These are phyloP conservation scores for Platanus orientalis DNA, from an alignment of 164 flowering plant genomes.

Conservation along the genomic window DNA sequence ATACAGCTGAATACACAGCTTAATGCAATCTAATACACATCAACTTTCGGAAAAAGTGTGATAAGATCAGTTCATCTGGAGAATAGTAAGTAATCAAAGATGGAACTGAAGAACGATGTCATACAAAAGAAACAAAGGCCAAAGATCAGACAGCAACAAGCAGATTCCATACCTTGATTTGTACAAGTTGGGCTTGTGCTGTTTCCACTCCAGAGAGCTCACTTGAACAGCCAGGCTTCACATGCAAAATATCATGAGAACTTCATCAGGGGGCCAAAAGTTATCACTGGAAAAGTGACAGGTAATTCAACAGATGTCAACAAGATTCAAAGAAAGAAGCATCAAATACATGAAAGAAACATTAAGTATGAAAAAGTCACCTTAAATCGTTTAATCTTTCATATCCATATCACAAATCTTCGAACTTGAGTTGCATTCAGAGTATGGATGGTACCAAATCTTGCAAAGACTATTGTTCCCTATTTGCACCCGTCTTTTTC, in stretches of 20 bases:
- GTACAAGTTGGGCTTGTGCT: constrained; percentile 69
- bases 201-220: constrained; percentile 61
- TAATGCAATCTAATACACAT: not conserved
- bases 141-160: not conserved
- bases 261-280: not conserved
- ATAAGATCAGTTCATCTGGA: not conserved
- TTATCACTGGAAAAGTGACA: not conserved
- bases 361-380: not conserved
- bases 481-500: too few species aligned
- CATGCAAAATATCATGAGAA: constrained; percentile 14
- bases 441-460: too few species aligned
- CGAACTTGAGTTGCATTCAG: too few species aligned
- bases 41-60: not conserved
- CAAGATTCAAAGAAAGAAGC: not conserved
- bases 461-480: too few species aligned
- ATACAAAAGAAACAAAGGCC: not conserved
- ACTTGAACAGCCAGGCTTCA: constrained; percentile 96
- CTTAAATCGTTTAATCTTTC: too few species aligned
- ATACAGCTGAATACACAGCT: too few species aligned
- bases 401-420: too few species aligned
- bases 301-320: not conserved
- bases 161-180: constrained; percentile 57
- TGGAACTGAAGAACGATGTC: not conserved
- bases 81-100: constrained; percentile 1
- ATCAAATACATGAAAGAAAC: not conserved